Evolutionary conservation across 495 filamentous ascomycete genomes (phyloP), one percentile per base, ranked within the genome.

Genomic region (Hypoxylon lenormandii): DNA sequence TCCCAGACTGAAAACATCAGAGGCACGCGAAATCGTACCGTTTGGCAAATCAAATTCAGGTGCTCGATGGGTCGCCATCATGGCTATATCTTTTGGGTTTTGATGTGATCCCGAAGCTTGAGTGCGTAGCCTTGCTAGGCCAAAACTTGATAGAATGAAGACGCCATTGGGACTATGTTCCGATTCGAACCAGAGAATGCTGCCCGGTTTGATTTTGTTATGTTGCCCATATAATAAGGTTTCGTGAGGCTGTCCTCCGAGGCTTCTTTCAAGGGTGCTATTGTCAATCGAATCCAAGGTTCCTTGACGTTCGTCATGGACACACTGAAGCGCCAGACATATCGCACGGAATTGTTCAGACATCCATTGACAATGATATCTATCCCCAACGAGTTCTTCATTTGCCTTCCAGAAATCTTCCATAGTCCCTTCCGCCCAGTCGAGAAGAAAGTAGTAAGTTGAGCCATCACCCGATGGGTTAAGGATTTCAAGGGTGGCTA

Each of bases 121-220:
- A 12, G 61, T 70, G 15, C 66, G 61, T 3, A 70, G 33, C 23
- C 51, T 70, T 57, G 55, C 67, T 4, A 70, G 16, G 7, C 61
- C 67, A 28, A 70, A 70, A 30, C 66, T 61, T 1, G 67, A 65
- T 5, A 70, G 43, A 5, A 37, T 30, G 2, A 70, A 23, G 1
- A 36, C 16, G 19, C 26, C 49, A 22, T 10, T 3, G 4, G 33
- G 45, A 28, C 3, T 3, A 8, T 19, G 36, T 18, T 10, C 43
- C 1, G 26, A 45, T 10, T 42, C 15, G 48, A 80, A 79, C 23
- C 80, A 73, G 28, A 81, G 75, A 12, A 81, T 69, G 46, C 80
- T 81, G 10, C 74, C 72, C 2, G 78, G 76, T 30, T 81, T 81
- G 23, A 81, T 66, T 50, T 81, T 78, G 5, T 77, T 76, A 55